Evolutionary conservation across 768 basidiomycete species (phyloP).

Genomic region (Podaxis sp.): DNA sequence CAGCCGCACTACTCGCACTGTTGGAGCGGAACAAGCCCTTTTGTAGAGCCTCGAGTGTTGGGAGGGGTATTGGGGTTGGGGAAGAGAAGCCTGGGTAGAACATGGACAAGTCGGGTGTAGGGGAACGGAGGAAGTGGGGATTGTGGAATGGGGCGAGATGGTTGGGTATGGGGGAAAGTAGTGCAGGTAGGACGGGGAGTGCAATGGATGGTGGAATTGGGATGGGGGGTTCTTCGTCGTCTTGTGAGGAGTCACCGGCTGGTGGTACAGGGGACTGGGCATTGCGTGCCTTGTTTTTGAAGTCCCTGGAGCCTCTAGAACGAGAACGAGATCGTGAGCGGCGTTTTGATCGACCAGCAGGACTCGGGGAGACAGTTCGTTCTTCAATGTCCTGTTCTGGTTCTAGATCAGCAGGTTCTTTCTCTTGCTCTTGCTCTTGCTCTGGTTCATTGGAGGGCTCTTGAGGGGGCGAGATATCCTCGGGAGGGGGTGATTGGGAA

Average conservation of each 20-base stretch:
- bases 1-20: slow-evolving; percentile 78
- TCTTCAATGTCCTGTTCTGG: slow-evolving; percentile 28
- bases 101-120: slow-evolving; percentile 50
- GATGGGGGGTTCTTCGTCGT: slow-evolving; percentile 41
- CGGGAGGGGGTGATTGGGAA: slow-evolving; percentile 24
- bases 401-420: slow-evolving; percentile 15
- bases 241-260: slow-evolving; percentile 70
- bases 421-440: slow-evolving; percentile 15
- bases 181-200: slow-evolving; percentile 39
- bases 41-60: slow-evolving; percentile 75
- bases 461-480: slow-evolving; percentile 4
- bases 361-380: slow-evolving; percentile 39
- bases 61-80: slow-evolving; percentile 57
- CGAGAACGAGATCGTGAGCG: slow-evolving; percentile 76
- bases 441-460: slow-evolving; percentile 10
- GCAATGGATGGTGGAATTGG: slow-evolving; percentile 30
- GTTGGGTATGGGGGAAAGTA: slow-evolving; percentile 49
- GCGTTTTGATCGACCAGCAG: slow-evolving; percentile 51
- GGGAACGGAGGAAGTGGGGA: slow-evolving; percentile 43
- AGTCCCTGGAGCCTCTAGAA: slow-evolving; percentile 72
- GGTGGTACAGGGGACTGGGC: slow-evolving; percentile 41
- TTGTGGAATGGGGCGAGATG: slow-evolving; percentile 40
- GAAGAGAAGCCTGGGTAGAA: slow-evolving; percentile 66
- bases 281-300: slow-evolving; percentile 55
- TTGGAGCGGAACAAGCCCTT: slow-evolving; percentile 84